Evolutionary conservation across 2,329 filamentous ascomycete species (phyloP).

Genomic region (Sarocladiaceae sp.): DNA sequence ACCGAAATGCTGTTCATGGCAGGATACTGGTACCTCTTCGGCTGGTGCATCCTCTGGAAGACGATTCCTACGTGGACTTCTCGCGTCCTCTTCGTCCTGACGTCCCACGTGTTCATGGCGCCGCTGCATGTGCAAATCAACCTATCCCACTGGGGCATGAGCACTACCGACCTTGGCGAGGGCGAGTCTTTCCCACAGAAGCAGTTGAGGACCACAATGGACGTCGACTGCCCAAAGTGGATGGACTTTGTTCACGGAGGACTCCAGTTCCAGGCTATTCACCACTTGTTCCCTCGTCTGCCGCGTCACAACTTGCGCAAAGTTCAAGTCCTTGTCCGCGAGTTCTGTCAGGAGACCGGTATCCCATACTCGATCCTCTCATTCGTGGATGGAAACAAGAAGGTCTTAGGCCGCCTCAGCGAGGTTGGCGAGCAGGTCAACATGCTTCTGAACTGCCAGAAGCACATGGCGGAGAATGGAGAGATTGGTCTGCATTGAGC

Average conservation of each 20-base stretch:
- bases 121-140: slow-evolving; percentile 70
- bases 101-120: slow-evolving; percentile 63
- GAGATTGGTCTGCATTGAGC: slow-evolving; percentile 14
- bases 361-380: slow-evolving; percentile 85
- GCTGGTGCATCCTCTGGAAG: slow-evolving; percentile 60
- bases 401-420: slow-evolving; percentile 70
- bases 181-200: slow-evolving; percentile 85
- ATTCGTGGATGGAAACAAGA: slow-evolving; percentile 77
- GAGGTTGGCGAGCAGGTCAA: slow-evolving; percentile 78
- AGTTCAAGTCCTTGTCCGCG: slow-evolving; percentile 70
- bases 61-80: slow-evolving; percentile 53
- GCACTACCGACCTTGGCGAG: slow-evolving; percentile 65
- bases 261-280: slow-evolving; percentile 84
- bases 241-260: slow-evolving; percentile 87
- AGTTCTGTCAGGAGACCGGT: slow-evolving; percentile 77
- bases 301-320: slow-evolving; percentile 78
- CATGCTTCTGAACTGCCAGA: slow-evolving; percentile 72
- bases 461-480: slow-evolving; percentile 33
- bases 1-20: slow-evolving; percentile 59
- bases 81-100: slow-evolving; percentile 57
- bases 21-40: slow-evolving; percentile 65
- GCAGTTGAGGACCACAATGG: slow-evolving; percentile 92
- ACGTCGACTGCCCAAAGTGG: slow-evolving; percentile 84
- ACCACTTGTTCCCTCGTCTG: slow-evolving; percentile 80
- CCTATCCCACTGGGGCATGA: slow-evolving; percentile 68